Conservation (phyloP, 495 filamentous ascomycete genomes). For the Daldinia loculata region DNA sequence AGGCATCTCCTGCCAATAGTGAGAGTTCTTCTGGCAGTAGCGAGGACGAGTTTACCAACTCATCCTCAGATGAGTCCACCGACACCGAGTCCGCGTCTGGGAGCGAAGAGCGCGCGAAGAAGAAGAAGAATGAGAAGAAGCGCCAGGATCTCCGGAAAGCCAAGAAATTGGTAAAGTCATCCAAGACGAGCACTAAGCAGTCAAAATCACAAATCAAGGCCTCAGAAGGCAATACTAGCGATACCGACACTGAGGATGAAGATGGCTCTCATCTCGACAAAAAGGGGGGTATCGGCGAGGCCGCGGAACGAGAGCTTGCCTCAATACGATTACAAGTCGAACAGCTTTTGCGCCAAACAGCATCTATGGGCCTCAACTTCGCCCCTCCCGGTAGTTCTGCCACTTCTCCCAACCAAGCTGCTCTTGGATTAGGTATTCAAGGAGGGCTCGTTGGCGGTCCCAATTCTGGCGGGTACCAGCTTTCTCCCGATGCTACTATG, state of each 20-base stretch:
- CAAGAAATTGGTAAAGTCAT: conserved; percentile 50
- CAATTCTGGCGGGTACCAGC: background rate
- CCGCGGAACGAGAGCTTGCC: conserved; percentile 43
- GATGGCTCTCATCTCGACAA: conserved; percentile 37
- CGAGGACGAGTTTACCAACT: conserved; percentile 41
- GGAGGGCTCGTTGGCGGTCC: background rate
- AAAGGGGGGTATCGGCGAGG: conserved; percentile 24
- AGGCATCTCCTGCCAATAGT: conserved; percentile 47
- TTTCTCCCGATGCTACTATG: background rate
- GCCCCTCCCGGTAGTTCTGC: conserved; percentile 13
- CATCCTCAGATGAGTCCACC: conserved; percentile 47
- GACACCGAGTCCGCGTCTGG: conserved; percentile 39
- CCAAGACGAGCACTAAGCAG: conserved; percentile 44
- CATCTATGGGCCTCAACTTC: conserved; percentile 21
- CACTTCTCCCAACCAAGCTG: conserved; percentile 14
- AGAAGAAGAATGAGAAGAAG: conserved; percentile 56
- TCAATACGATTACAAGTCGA: conserved; percentile 45
- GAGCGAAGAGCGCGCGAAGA: conserved; percentile 45
- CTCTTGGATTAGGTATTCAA: background rate
- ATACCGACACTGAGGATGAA: conserved; percentile 40
- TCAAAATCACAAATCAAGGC: conserved; percentile 31
- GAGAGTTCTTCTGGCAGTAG: conserved; percentile 43
- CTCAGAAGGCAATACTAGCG: conserved; percentile 52
- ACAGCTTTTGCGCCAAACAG: conserved; percentile 43
- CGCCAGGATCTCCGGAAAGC: conserved; percentile 47